These are phyloP conservation scores for Pyrenochaeta sp. DNA, from an alignment of 2,329 filamentous ascomycete species.

Conservation along the genomic window DNA sequence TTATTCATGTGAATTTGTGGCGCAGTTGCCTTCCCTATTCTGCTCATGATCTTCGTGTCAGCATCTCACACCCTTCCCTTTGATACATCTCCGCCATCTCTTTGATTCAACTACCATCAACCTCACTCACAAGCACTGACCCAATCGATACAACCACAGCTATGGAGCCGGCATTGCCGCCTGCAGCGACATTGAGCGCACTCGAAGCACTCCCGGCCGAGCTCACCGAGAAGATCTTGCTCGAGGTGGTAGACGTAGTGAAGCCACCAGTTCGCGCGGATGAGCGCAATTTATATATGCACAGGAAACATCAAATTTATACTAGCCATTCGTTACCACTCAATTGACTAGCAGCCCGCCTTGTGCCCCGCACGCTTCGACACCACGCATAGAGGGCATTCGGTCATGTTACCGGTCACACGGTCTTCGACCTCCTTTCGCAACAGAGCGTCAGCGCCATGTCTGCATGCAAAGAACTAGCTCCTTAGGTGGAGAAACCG, in stretches of 20 bases:
- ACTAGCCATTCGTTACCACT: neutral
- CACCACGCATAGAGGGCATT: neutral
- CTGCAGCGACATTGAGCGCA: neutral
- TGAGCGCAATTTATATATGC: neutral
- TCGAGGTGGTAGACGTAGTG: neutral
- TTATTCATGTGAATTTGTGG: no score
- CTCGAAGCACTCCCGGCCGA: neutral
- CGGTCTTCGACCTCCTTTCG: neutral
- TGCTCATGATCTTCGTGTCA: no score
- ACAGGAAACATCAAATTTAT: neutral
- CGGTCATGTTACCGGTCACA: neutral
- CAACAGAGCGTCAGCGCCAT: neutral
- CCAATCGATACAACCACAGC: neutral
- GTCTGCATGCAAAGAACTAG: neutral
- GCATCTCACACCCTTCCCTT: no score
- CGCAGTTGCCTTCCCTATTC: neutral
- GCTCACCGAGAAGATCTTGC: neutral
- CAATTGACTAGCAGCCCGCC: neutral
- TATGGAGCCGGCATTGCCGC: neutral
- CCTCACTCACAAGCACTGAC: neutral
- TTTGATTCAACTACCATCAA: neutral
- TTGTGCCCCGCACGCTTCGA: neutral
- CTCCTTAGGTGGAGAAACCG: neutral
- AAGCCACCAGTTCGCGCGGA: neutral
- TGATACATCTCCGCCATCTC: neutral